Evolutionary conservation across 352 stramenopile genomes (phyloP).

Genomic region (Globisporangium splendens): DNA sequence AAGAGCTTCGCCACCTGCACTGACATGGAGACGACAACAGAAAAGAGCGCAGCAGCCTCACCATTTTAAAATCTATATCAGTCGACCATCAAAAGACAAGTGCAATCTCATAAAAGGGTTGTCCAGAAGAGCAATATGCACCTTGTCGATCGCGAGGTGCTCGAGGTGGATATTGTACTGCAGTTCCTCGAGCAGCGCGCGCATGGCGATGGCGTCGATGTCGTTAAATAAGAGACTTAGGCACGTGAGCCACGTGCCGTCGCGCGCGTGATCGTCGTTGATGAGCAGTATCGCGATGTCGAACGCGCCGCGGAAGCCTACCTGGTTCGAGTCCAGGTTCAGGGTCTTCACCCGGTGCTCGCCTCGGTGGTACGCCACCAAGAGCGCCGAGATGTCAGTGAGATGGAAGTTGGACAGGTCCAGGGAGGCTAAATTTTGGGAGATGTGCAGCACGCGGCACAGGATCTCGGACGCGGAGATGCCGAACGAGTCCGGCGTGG

Average conservation of each 20-base stretch:
- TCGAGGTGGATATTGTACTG: conserved; percentile 53
- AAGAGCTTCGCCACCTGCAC: too few relatives aligned
- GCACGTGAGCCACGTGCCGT: conserved; percentile 36
- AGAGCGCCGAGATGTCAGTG: conserved; percentile 43
- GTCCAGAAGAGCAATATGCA: too few relatives aligned
- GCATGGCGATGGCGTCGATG: conserved; percentile 48
- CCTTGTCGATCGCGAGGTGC: conserved; percentile 47
- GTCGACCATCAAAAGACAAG: too few relatives aligned
- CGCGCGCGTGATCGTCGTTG: conserved; percentile 37
- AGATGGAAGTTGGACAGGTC: conserved; percentile 49
- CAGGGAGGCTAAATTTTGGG: conserved; percentile 45
- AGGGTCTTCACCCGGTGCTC: conserved; percentile 39
- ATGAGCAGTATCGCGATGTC: conserved; percentile 58
- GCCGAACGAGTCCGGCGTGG: conserved; percentile 47
- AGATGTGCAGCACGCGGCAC: conserved; percentile 53
- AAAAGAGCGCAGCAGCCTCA: too few relatives aligned
- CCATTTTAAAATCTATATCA: too few relatives aligned
- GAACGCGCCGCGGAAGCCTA: conserved; percentile 51
- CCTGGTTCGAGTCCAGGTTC: conserved; percentile 52
- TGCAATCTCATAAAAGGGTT: too few relatives aligned
- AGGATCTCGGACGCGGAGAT: conserved; percentile 46
- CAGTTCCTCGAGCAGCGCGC: conserved; percentile 40
- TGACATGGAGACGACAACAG: too few relatives aligned
- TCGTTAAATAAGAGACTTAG: conserved; percentile 54
- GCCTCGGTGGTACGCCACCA: conserved; percentile 47